Percentiles rank a stretch among this genome's conserved stretches.
Conservation (phyloP, 371 early-diverging fungal species). For the Globomyces sp. region DNA sequence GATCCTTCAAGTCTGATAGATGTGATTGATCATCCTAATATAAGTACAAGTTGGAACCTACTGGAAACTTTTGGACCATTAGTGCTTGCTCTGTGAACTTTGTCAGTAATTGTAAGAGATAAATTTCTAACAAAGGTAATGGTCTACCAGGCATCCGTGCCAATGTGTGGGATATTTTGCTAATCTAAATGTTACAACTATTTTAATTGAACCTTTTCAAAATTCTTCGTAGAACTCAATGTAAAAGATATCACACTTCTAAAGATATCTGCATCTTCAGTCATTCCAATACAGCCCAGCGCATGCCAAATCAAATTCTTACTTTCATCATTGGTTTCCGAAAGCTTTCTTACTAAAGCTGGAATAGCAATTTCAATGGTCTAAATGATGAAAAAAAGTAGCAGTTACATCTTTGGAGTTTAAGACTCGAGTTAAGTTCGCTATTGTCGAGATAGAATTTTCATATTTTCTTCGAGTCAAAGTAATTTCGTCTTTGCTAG, state of each 20-base stretch:
- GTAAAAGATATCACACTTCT: slow-evolving; percentile 29
- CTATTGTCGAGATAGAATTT: neutral
- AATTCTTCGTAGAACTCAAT: neutral
- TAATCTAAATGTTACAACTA: slow-evolving; percentile 21
- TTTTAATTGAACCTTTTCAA: no score
- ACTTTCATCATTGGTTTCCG: slow-evolving; percentile 19
- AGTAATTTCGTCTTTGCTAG: no score
- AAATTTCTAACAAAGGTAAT: slow-evolving; percentile 24
- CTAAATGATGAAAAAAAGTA: slow-evolving; percentile 17
- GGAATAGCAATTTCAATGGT: slow-evolving; percentile 42
- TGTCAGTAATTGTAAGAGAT: slow-evolving; percentile 20
- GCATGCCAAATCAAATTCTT: slow-evolving; percentile 35
- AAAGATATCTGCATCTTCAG: slow-evolving; percentile 33
- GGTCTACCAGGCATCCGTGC: slow-evolving; percentile 30
- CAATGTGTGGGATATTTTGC: slow-evolving; percentile 28
- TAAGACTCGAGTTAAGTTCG: slow-evolving; percentile 12
- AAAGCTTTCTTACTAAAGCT: slow-evolving; percentile 31
- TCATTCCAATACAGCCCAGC: slow-evolving; percentile 39
- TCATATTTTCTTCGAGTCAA: slow-evolving; percentile 3
- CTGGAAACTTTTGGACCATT: slow-evolving; percentile 2
- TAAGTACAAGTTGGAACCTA: no score
- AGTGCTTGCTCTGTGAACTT: slow-evolving; percentile 27
- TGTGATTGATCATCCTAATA: neutral
- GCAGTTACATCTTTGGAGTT: slow-evolving; percentile 12
- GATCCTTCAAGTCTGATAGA: slow-evolving; percentile 28